Evolutionary conservation across 495 filamentous ascomycete genomes (phyloP), one percentile per base, ranked within the genome.

Genomic region (Podospora sp.): DNA sequence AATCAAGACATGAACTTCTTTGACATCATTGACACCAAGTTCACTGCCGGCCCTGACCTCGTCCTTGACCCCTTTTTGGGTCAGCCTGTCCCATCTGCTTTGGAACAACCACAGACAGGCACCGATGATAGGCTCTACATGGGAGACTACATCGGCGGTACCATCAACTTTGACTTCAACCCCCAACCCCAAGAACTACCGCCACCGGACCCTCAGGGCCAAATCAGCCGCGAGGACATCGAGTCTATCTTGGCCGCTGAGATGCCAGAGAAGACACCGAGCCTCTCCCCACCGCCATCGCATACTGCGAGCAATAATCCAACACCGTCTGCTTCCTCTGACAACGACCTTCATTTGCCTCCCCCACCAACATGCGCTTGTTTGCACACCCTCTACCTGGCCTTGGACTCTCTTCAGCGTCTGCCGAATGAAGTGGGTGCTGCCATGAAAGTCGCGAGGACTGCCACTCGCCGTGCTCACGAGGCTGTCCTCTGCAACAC

Each of bases 401-500:
- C 83, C 12, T 68, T 87, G 8, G 72, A 79, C 33, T 77, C 80
- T 2, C 79, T 87, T 67, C 81, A 82, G 33, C 68, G 69, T 18
- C 72, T 84, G 20, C 83, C 84, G 26, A 69, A 57, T 11, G 76
- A 79, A 3, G 77, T 84, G 29, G 71, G 68, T 21, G 21, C 71
- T 2, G 82, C 87, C 9, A 73, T 91, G 62, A 80, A 76, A 21
- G 83, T 87, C 6, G 79, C 89, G 27, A 87, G 86, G n/a, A 78
- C 81, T 46, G 87, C 86, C 11, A 80, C 87, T 7, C 76, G 77
- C 64, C 83, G 83, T 7, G 87, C 87, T 0, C 82, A 85, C 65
- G 76, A 85, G 40, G 79, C 82, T n/a, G 82, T 90, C 58, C 82
- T 83, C 71, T 92, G 89, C 74, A 73, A 79, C 49, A 68, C 77